These are phyloP conservation scores for Gryganskiella cystojenkinii DNA, from an alignment of 192 early-diverging fungal species.

Conservation along the genomic window DNA sequence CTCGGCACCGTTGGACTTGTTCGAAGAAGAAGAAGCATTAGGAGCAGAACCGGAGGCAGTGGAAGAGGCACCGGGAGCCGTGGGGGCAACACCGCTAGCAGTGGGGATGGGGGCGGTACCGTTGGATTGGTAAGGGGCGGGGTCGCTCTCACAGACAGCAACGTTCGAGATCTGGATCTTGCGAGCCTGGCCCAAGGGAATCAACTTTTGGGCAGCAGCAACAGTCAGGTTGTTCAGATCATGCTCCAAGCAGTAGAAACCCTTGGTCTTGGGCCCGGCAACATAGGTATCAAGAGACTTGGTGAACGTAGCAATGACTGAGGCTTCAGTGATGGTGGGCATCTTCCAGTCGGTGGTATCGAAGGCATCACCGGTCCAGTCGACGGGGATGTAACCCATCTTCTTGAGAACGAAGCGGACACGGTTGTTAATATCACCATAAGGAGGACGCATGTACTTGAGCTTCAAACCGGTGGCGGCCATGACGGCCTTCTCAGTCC, in stretches of 20 bases:
- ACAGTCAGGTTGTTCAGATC: slow-evolving; percentile 24
- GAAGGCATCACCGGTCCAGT: slow-evolving; percentile 35
- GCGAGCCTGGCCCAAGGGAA: slow-evolving; percentile 24
- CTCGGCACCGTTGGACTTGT: slow-evolving; percentile 15
- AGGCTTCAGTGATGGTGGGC: slow-evolving; percentile 12
- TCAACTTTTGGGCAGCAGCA: slow-evolving; percentile 20
- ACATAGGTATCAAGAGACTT: slow-evolving; percentile 24
- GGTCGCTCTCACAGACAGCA: slow-evolving; percentile 22
- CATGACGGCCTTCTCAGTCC: slow-evolving; percentile 55
- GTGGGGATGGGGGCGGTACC: slow-evolving; percentile 26
- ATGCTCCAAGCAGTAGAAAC: slow-evolving; percentile 48
- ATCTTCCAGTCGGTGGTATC: slow-evolving; percentile 64
- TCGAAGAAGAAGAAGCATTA: no score
- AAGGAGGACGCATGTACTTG: slow-evolving; percentile 62
- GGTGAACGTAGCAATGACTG: slow-evolving; percentile 4
- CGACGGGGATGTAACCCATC: slow-evolving; percentile 25
- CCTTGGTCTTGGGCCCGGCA: slow-evolving; percentile 36
- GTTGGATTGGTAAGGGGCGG: slow-evolving; percentile 20
- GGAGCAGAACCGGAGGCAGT: background rate
- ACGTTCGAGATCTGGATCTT: slow-evolving; percentile 30
- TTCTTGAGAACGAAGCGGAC: slow-evolving; percentile 53
- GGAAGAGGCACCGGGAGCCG: background rate
- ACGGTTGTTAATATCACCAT: slow-evolving; percentile 64
- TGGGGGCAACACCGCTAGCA: slow-evolving; percentile 8
- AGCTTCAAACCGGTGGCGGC: slow-evolving; percentile 59